Conservation (phyloP, 495 filamentous ascomycete genomes). For the Hypoxylon cercidicola region DNA sequence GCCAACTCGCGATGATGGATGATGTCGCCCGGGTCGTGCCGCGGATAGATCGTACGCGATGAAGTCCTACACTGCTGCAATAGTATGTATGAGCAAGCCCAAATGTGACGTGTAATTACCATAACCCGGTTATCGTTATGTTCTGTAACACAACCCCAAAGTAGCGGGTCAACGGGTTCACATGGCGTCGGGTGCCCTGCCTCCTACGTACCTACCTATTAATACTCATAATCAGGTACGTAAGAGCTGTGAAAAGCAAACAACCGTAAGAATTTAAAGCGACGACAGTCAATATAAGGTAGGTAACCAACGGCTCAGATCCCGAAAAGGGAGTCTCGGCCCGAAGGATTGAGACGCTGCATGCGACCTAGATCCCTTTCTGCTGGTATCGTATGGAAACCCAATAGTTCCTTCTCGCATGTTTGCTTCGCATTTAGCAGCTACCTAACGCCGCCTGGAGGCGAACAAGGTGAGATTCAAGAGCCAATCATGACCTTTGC, state of each 20-base stretch:
- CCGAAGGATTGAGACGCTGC: slow-evolving; percentile 19
- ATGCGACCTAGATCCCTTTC: slow-evolving; percentile 2
- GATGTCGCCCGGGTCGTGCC: slow-evolving; percentile 4
- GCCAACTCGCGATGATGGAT: slow-evolving; percentile 2
- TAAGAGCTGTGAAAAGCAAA: neutral
- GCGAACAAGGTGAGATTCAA: neutral
- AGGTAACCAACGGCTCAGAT: slow-evolving; percentile 4
- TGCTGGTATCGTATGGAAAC: neutral
- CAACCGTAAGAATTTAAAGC: no score
- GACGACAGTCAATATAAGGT: neutral
- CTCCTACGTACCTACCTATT: neutral
- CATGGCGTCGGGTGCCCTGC: neutral
- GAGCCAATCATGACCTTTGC: neutral
- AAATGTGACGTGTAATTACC: neutral
- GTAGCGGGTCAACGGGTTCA: neutral
- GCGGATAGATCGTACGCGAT: neutral
- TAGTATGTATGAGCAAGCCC: neutral
- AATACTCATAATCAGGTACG: neutral
- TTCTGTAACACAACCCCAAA: slow-evolving; percentile 7
- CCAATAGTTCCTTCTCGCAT: no score
- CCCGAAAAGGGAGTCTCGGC: slow-evolving; percentile 20
- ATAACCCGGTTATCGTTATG: slow-evolving; percentile 1
- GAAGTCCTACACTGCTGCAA: neutral
- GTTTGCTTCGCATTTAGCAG: neutral
- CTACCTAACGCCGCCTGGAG: neutral